Evolutionary conservation across 2,329 filamentous ascomycete genomes (phyloP), one percentile per base, ranked within the genome.

Genomic region (Apiospora aurea): DNA sequence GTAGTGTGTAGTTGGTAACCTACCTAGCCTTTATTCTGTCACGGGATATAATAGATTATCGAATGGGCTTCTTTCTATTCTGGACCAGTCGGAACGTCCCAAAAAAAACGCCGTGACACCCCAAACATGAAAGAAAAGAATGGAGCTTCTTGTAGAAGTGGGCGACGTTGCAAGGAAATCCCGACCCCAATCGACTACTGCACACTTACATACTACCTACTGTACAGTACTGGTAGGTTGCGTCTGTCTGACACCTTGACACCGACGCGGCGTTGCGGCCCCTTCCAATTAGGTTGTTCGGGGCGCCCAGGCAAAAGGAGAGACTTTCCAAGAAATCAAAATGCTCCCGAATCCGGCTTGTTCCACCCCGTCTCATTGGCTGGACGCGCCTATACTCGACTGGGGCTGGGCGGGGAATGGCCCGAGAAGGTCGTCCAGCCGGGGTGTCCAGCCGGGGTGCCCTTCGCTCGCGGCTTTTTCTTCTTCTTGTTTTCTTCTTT

Each of bases 241-340:
- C 57, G 57, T 64, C 18, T 64, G n/a, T n/a, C n/a, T n/a, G n/a
- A n/a, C n/a, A n/a, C n/a, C n/a, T n/a, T n/a, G 57, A 64, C 21
- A 64, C 34, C 57, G 57, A 41, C 57, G 57, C 57, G 29, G 57
- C 57, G 57, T 41, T 64, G 57, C 34, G 34, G 57, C 57, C 57
- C 57, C 57, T 64, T 64, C 57, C 57, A 64, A 64, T 64, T 64
- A 64, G 57, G 18, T 41, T 64, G 10, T 64, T 64, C 57, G 57
- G 57, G 41, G 57, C 29, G 57, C 34, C 57, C 57, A 64, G 57
- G n/a, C 1, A 38, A 61, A 61, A 38, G 8, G 16, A 61, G 34
- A 64, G 4, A 38, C 29, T 64, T 34, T 34, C 53, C 53, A 13
- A 41, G 57, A 41, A 29, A 34, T 24, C 21, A 41, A 64, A 41